These are phyloP conservation scores for Hymenoscyphus occultus DNA, from an alignment of 2,329 filamentous ascomycete species.

Conservation along the genomic window DNA sequence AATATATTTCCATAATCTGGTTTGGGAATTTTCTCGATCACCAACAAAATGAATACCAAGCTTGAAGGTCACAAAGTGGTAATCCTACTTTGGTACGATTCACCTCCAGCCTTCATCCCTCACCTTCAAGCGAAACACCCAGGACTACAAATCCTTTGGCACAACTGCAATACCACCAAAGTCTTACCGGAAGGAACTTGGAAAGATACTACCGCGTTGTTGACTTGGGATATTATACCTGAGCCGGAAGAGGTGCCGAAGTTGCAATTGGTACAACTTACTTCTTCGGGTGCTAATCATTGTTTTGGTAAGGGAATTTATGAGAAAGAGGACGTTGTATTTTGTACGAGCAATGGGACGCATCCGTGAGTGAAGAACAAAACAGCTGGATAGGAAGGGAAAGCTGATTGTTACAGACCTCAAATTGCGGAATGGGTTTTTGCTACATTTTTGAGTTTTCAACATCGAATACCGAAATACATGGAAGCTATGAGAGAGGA, in stretches of 20 bases:
- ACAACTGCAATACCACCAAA: conserved; percentile 18
- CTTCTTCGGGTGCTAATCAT: conserved; percentile 44
- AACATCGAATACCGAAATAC: conserved; percentile 37
- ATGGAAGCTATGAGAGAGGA: conserved; percentile 33
- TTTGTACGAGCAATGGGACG: conserved; percentile 43
- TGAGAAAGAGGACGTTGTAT: conserved; percentile 37
- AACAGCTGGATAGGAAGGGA: too few species aligned
- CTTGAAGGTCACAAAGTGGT: conserved; percentile 42
- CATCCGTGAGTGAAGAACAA: conserved; percentile 41
- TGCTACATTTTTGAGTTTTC: conserved; percentile 37
- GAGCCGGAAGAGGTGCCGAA: conserved; percentile 35
- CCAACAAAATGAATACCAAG: conserved; percentile 12
- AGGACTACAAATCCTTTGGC: conserved; percentile 41
- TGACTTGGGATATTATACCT: conserved; percentile 35
- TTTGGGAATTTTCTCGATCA: background rate
- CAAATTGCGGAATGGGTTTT: conserved; percentile 45
- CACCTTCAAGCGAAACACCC: conserved; percentile 38
- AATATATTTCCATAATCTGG: background rate
- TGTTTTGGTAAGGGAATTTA: conserved; percentile 41
- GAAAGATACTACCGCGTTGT: conserved; percentile 44
- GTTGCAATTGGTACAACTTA: conserved; percentile 46
- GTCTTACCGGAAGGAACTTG: conserved; percentile 33
- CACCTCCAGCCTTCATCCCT: conserved; percentile 39
- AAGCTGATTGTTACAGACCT: conserved; percentile 25
- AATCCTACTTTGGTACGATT: conserved; percentile 37